phyloP scores from a whole-genome alignment of 441 rosid species.

The Arabidopsis lyrata region DNA sequence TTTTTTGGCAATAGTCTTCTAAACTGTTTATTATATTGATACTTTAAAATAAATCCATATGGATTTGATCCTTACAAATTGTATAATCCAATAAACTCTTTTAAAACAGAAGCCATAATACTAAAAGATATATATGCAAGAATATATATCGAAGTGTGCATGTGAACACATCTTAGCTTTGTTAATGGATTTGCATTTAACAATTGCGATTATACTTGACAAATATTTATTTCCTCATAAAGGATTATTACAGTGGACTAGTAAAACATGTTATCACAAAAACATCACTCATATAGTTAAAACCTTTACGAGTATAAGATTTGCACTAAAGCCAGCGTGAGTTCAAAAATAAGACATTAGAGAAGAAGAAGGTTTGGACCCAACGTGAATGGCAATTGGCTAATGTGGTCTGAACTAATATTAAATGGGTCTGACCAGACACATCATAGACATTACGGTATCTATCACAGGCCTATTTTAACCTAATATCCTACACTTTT shows the following conservation, averaged over 20 bases:
- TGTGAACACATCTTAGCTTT: neutral
- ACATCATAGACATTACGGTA: slow-evolving; percentile 48
- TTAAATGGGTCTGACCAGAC: slow-evolving; percentile 49
- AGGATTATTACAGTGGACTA: neutral
- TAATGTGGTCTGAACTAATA: slow-evolving; percentile 39
- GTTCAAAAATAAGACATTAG: neutral
- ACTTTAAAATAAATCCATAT: no score
- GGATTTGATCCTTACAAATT: no score
- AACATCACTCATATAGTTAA: neutral
- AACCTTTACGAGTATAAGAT: neutral
- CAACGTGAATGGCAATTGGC: slow-evolving; percentile 28
- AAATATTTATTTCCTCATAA: neutral
- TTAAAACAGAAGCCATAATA: no score
- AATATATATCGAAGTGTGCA: neutral
- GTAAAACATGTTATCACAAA: no score
- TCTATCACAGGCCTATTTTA: slow-evolving; percentile 40
- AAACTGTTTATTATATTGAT: neutral
- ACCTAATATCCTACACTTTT: slow-evolving; percentile 2
- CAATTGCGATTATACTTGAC: no score
- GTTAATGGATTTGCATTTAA: no score
- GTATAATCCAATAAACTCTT: neutral
- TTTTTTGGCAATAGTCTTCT: neutral
- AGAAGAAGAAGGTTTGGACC: neutral
- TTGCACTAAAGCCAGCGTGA: neutral
- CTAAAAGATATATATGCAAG: neutral